phyloP scores from a whole-genome alignment of 805 yeast species.

The Debaryomyces maramus region DNA sequence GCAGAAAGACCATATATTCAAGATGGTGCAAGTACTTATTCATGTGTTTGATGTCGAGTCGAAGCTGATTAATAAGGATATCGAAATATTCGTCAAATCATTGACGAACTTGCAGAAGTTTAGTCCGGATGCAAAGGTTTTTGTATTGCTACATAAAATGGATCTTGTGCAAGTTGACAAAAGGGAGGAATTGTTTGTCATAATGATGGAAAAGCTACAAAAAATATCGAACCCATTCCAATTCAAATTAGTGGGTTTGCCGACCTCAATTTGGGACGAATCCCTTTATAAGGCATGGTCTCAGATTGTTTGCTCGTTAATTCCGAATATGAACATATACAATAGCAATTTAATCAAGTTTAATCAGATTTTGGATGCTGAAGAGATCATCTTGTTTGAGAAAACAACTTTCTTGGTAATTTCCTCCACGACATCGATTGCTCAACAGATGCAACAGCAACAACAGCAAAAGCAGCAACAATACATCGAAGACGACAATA shows the following conservation, averaged over 20 bases:
- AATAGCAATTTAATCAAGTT: conserved; percentile 74
- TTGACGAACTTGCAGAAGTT: conserved; percentile 77
- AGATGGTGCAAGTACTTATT: conserved; percentile 92
- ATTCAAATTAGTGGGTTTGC: conserved; percentile 78
- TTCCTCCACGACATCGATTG: conserved; percentile 53
- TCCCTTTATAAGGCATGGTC: conserved; percentile 97
- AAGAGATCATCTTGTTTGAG: conserved; percentile 89
- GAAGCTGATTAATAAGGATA: conserved; percentile 87
- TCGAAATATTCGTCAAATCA: conserved; percentile 85
- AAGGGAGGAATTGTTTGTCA: conserved; percentile 76
- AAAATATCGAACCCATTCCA: conserved; percentile 65
- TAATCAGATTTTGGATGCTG: conserved; percentile 74
- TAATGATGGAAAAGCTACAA: conserved; percentile 81
- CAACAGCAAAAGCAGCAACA: conserved; percentile 12
- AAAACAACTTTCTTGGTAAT: conserved; percentile 87
- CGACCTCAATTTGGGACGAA: conserved; percentile 98
- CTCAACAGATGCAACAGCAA: conserved; percentile 18
- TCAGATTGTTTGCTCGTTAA: conserved; percentile 88
- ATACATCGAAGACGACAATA: conserved; percentile 1
- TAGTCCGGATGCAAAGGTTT: conserved; percentile 89
- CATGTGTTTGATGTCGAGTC: conserved; percentile 96
- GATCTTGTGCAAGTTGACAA: conserved; percentile 88
- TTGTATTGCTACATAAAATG: conserved; percentile 92
- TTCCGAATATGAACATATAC: conserved; percentile 84
- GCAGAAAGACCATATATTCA: conserved; percentile 88